A percentile compares a stretch with the other conserved stretches of the same genome.
phyloP scores from a whole-genome alignment of 306 rosid species.

The Hippophae tibetana region DNA sequence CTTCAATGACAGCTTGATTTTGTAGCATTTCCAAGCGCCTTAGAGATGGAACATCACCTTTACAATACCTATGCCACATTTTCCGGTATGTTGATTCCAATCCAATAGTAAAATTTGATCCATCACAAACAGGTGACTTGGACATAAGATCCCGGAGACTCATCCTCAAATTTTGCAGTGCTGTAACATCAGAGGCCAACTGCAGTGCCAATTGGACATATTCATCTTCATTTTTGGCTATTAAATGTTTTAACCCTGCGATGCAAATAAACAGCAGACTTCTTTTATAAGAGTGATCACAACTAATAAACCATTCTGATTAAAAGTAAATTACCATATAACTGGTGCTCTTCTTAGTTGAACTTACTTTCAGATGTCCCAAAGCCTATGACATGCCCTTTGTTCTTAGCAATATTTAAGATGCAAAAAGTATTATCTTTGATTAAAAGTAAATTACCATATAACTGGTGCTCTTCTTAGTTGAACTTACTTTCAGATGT shows the following conservation, averaged over 20 bases:
- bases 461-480: too few species aligned
- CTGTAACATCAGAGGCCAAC: constrained; percentile 80
- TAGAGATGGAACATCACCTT: constrained; percentile 84
- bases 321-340: too few species aligned
- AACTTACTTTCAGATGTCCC: too few species aligned
- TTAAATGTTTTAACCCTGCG: constrained; percentile 58
- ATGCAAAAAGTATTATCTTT: too few species aligned
- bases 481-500: too few species aligned
- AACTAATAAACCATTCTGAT: too few species aligned
- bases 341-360: too few species aligned
- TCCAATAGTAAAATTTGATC: constrained; percentile 53
- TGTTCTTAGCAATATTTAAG: too few species aligned
- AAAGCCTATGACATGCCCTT: too few species aligned
- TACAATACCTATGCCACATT: constrained; percentile 83
- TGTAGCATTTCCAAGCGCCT: constrained; percentile 45
- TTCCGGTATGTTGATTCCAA: constrained; percentile 61
- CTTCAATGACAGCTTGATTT: constrained; percentile 23
- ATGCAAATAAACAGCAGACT: constrained; percentile 12
- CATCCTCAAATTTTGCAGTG: constrained; percentile 64
- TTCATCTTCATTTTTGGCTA: constrained; percentile 82
- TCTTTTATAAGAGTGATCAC: too few species aligned
- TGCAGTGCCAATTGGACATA: constrained; percentile 69
- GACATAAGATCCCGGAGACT: constrained; percentile 76
- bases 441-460: too few species aligned
- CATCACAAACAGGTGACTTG: constrained; percentile 80